Evolutionary conservation across 805 yeast species (phyloP), one percentile per base, ranked within the genome.

Genomic region (Candida takata): DNA sequence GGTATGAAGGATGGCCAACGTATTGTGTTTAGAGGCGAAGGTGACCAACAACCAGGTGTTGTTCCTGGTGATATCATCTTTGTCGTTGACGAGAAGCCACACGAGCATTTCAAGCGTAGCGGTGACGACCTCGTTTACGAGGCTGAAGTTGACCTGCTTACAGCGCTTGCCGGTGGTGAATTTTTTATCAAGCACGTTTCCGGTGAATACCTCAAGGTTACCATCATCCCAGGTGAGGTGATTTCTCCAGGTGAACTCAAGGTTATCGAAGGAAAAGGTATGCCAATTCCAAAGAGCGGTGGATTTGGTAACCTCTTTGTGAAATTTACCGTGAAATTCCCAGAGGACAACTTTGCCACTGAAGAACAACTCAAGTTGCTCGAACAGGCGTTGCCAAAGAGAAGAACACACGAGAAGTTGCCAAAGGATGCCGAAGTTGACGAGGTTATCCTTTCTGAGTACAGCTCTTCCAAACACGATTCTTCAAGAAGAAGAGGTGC

Each of bases 31-130:
- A 71, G 77, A 51, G 97, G 97, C 48, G 97, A 90, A 69, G 97
- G 97, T 55, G 98, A 92, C 65, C 96, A 90, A 65, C 92, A 83
- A 47, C 97, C 97, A 43, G 87, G 83, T 60, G 73, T 85, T 40
- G 77, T 87, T 42, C 95, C 98, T 21, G 99, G 99, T 61, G 98
- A 92, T 62, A 97, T 92, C 45, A 72, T 92, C 42, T 87, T 92
- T 48, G 83, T 87, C 27, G 75, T 92, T 47, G 90, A 84, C 45
- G 95, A 90, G 70, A 85, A 82, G 69, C 84, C 86, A 45, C 94
- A 92, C 62, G 76, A 72, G 31, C 59, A 69, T 40, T 92, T 86
- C 70, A 74, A 76, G 50, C 85, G 99, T 76, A 74, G 81, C 60
- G 95, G 87, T 48, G 82, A 85, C 58, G 95, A 92, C 60, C 74